Base-by-base conservation (phyloP, 2,329 filamentous ascomycete genomes). In the Xylaria sp. region DNA sequence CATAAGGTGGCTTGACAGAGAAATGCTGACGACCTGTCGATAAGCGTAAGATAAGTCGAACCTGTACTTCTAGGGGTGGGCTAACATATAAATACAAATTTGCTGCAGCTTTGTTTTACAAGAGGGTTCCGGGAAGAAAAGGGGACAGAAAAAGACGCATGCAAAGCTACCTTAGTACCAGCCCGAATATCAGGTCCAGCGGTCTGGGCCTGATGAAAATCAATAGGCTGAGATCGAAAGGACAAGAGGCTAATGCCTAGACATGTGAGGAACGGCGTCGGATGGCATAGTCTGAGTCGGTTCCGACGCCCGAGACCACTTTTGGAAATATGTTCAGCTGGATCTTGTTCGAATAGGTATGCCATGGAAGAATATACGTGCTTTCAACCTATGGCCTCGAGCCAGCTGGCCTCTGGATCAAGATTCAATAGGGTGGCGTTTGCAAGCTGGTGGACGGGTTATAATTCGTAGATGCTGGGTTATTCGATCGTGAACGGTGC, bases 1-100 rank as follows among this genome's bases (percentile, higher is more conserved):
- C 51, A 54, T 54, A 54, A 53, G 22, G 51, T 54, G 51, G 51
- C 51, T 54, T 38, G 51, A 54, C 27, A 13, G 22, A 11, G 33
- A 7, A 27, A 17, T 39, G 25, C 38, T 42, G 11, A 17, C 25
- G 25, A 10, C 17, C 57, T 61, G 38, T 51, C 25, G n/a, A 51
- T 51, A 27, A 25, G 49, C 27, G 15, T 10, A 7, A 44, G 45
- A 38, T 33, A 47, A 50, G 22, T 38, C 22, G 11, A 33, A 22
- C 36, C 11, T 25, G 5, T 11, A 22, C 15, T 7, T 51, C 13
- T 44, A 44, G 25, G 7, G 22, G 27, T 47, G 10, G 1, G 4
- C 17, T n/a, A 33, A 22, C 27, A 50, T 29, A 5, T 38, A 17
- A 36, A 47, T 15, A n/a, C 13, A 25, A 53, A 22, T 53, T 4